Evolutionary conservation across 805 yeast species (phyloP), one percentile per base, ranked within the genome.

Genomic region (Myxozyma sirexii): DNA sequence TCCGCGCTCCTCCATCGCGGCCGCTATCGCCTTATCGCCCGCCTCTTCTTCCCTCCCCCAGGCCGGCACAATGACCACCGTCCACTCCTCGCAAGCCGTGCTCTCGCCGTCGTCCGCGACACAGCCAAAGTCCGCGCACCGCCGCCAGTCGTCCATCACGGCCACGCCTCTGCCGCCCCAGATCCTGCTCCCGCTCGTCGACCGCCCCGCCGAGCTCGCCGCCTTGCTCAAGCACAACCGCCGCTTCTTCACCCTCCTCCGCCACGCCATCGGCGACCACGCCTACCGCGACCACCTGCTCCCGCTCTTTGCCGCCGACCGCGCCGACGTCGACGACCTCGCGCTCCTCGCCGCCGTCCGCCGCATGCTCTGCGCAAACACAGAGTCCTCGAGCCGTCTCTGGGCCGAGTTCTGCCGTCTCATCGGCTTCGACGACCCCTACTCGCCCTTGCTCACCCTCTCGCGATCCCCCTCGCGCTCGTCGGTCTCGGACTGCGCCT

Each of bases 341-440:
- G 31, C 49, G 7, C 51, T 62, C 27, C 35, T 62, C 29, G n/a
- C 54, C 7, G 26, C 50, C 3, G 56, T 56, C 35, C 37, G 43
- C 31, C 38, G 50, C 4, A 13, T 59, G 29, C 52, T 62, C 33
- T 62, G 63, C 37, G 3, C 21, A 4, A 37, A 21, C 13, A 43
- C 21, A 38, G 56, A 59, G 44, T 19, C 29, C 52, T 51, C 60
- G 17, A 48, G 26, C 49, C 42, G 39, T 6, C 38, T 50, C 37
- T 62, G 65, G 65, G 37, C 54, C 21, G 60, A 62, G 53, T 56
- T 62, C 49, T 59, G 60, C 44, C 45, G 63, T 17, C 46, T 56
- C 21, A 29, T 62, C 19, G 65, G 65, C 35, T 54, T 52, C 41
- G 63, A 62, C 46, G 49, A 45, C 10, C 27, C 39, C 39, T 49